Base-by-base conservation (phyloP, 371 early-diverging fungal genomes). In the Zopfochytrium polystomum region DNA sequence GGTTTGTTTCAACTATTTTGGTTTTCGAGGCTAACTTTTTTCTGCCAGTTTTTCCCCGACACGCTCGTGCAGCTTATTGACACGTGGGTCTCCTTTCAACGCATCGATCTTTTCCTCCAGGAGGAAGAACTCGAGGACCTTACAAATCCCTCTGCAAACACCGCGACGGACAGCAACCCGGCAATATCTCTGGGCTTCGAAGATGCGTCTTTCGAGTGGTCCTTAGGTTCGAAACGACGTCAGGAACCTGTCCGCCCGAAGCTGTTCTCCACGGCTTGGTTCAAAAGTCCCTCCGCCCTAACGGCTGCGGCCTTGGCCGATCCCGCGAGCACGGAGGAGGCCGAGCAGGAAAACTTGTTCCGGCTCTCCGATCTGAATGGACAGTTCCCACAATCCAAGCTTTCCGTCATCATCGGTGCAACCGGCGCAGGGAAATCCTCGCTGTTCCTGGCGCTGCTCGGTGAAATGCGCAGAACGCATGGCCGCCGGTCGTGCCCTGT, bases 371-470 rank as follows among this genome's bases (percentile, higher is more conserved):
- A 71, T 35, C 23, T 78, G 22, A 55, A 65, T 42, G 32, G 70
- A 35, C 43, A 55, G 4, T 88, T 92, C 69, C 86, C 88, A 1
- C 52, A 67, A 0, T 78, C 77, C 11, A 75, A 82, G 49, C 73
- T 90, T 3, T 80, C 85, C 9, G 74, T 88, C 13, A 67, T 91
- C 20, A 78, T 78, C 27, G 91, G 91, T 3, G 76, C 84, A 1
- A 78, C 84, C 2, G 74, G 35, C 11, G 63, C 77, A 43, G 90
- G 90, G n/a, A 90, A 90, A 64, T 74, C 84, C 4, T 81, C 81
- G 6, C 51, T 88, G 9, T 58, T 90, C 20, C 62, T 76, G 6
- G 50, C 79, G 22, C 56, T 84, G 47, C 59, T 78, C 22, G 85
- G 83, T 11, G 93, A 96, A 62, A 89, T 91, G 30, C 32, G 31